These are phyloP conservation scores for Musa balbisiana DNA, from an alignment of 202 grass and related monocot genomes.

Conservation along the genomic window DNA sequence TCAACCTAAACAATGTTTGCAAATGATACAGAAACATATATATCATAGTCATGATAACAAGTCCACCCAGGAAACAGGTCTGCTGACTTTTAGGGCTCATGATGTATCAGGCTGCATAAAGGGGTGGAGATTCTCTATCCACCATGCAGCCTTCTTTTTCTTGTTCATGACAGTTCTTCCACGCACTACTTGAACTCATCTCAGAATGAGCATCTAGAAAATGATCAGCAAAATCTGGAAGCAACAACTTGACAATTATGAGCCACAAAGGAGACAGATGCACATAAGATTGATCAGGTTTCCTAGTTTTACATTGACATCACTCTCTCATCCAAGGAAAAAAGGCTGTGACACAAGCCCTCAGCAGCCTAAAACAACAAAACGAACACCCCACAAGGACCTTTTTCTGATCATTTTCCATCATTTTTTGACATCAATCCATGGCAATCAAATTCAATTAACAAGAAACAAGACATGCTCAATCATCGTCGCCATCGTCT, in stretches of 20 bases:
- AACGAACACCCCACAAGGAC: background rate
- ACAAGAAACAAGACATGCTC: background rate
- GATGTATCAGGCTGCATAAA: too few species aligned
- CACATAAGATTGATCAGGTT: background rate
- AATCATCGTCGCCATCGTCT: background rate
- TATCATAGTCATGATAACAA: too few species aligned
- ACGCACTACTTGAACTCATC: too few species aligned
- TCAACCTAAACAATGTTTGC: too few species aligned
- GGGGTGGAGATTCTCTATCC: too few species aligned
- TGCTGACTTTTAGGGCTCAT: too few species aligned
- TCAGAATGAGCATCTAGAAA: too few species aligned
- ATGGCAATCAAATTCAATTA: background rate
- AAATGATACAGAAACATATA: too few species aligned
- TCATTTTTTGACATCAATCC: background rate
- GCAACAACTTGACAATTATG: background rate
- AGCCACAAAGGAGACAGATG: background rate
- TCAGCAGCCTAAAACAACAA: background rate
- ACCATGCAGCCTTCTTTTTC: too few species aligned
- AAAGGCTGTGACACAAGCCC: background rate
- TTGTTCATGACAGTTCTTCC: too few species aligned
- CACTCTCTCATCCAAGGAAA: background rate
- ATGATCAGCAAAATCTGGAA: too few species aligned
- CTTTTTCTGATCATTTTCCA: background rate
- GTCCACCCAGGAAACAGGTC: too few species aligned
- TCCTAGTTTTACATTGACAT: background rate